These are phyloP conservation scores for Mrakia gelida DNA, from an alignment of 768 basidiomycete species.

Conservation along the genomic window DNA sequence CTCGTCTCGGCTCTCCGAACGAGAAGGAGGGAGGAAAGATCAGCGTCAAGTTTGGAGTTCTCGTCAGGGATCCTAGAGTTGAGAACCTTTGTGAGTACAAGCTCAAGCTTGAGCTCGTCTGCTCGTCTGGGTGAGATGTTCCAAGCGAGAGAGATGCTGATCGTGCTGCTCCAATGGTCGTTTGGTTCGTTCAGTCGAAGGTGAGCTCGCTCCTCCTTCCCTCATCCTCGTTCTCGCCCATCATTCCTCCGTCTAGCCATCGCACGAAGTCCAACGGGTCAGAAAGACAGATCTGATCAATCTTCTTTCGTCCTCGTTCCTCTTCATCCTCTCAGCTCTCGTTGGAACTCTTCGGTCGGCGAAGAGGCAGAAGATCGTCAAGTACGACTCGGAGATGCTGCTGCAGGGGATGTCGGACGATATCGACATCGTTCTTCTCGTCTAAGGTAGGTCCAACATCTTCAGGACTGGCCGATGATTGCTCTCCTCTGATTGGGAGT, in stretches of 20 bases:
- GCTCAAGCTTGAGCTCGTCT: no score
- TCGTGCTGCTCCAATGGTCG: neutral
- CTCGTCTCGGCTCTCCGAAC: slow-evolving; percentile 16
- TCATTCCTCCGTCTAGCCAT: neutral
- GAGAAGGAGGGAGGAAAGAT: slow-evolving; percentile 14
- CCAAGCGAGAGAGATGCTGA: neutral
- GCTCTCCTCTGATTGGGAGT: no score
- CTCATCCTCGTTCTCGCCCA: neutral
- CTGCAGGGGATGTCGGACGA: slow-evolving; percentile 22
- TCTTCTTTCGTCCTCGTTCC: neutral
- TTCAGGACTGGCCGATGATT: neutral
- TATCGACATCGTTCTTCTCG: slow-evolving; percentile 21
- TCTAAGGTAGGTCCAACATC: neutral
- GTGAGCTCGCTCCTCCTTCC: slow-evolving; percentile 7
- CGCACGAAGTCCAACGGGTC: neutral
- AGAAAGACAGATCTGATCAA: neutral
- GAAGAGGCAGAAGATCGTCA: slow-evolving; percentile 23
- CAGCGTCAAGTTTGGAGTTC: slow-evolving; percentile 21
- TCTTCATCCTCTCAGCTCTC: neutral
- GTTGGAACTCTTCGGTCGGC: slow-evolving; percentile 23
- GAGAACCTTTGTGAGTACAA: slow-evolving; percentile 18
- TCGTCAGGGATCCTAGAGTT: slow-evolving; percentile 18
- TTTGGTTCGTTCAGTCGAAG: neutral
- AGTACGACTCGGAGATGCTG: slow-evolving; percentile 25
- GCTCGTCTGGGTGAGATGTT: no score